Evolutionary conservation across 2,329 filamentous ascomycete genomes (phyloP).

Genomic region (Hypoxylon rubiginosum): DNA sequence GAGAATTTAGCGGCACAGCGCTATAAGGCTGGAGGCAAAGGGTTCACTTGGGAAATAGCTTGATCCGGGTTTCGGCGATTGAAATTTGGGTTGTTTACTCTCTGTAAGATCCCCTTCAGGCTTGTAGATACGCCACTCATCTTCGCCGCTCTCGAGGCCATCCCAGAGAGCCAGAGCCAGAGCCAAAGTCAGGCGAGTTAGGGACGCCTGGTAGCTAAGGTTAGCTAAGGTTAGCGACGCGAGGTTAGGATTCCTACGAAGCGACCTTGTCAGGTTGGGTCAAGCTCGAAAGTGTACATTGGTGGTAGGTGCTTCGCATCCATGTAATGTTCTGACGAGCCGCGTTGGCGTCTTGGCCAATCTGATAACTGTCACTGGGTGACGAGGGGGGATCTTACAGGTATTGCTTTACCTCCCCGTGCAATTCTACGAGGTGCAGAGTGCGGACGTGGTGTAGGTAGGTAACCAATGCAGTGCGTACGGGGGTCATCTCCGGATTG

Average conservation of each 20-base stretch:
- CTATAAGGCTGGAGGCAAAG: conserved; percentile 32
- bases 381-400: conserved; percentile 5
- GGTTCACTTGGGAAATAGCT: conserved; percentile 11
- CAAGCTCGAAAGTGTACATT: conserved; percentile 2
- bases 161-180: neutral
- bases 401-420: neutral
- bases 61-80: conserved; percentile 19
- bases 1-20: conserved; percentile 36
- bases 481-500: conserved; percentile 27
- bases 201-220: neutral
- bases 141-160: conserved; percentile 2
- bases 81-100: conserved; percentile 1
- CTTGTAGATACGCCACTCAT: conserved; percentile 7
- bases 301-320: conserved; percentile 8
- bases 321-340: conserved; percentile 4
- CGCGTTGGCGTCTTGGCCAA: conserved; percentile 7
- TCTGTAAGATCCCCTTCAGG: neutral
- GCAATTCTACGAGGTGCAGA: conserved; percentile 4
- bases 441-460: no score
- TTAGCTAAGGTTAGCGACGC: conserved; percentile 23
- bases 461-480: conserved; percentile 17
- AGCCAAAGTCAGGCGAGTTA: no score
- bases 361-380: conserved; percentile 11
- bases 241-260: conserved; percentile 12
- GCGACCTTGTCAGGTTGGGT: conserved; percentile 13